Conservation (phyloP, 768 basidiomycete genomes). For the Boletus speciosus region DNA sequence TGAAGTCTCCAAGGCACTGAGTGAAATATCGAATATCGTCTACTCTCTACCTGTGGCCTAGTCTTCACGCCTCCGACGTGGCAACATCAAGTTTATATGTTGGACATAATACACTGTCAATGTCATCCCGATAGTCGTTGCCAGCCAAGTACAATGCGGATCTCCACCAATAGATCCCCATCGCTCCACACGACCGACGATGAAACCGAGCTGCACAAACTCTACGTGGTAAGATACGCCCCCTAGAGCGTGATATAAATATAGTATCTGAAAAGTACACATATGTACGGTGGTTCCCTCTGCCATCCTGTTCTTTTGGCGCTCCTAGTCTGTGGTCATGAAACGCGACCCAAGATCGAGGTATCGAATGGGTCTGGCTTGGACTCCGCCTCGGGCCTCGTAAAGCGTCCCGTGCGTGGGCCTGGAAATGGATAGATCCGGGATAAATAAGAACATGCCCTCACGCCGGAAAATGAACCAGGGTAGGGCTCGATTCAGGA, state of each 20-base stretch:
- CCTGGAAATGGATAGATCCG: constrained; percentile 18
- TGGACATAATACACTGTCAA: not conserved
- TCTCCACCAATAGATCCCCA: constrained; percentile 2
- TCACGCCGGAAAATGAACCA: constrained; percentile 10
- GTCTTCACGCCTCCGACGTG: not conserved
- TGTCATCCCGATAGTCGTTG: not conserved
- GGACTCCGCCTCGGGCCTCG: constrained; percentile 5
- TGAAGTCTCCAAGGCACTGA: not conserved
- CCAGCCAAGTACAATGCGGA: not conserved
- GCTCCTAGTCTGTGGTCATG: constrained; percentile 6
- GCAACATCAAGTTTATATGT: not conserved
- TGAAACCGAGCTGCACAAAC: not conserved
- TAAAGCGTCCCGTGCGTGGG: constrained; percentile 3
- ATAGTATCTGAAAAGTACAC: constrained; percentile 17
- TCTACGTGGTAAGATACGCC: constrained; percentile 12
- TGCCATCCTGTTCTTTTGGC: constrained; percentile 4
- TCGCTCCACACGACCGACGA: not conserved
- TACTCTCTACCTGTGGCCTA: too few species aligned
- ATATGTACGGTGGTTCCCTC: constrained; percentile 12
- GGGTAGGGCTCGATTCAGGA: constrained; percentile 17
- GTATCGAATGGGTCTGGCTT: not conserved
- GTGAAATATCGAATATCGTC: not conserved
- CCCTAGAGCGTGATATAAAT: constrained; percentile 21
- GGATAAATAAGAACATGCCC: constrained; percentile 25
- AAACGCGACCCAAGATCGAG: not conserved